Base-by-base conservation (phyloP, 768 basidiomycete species). In the Daedaleopsis nitida region DNA sequence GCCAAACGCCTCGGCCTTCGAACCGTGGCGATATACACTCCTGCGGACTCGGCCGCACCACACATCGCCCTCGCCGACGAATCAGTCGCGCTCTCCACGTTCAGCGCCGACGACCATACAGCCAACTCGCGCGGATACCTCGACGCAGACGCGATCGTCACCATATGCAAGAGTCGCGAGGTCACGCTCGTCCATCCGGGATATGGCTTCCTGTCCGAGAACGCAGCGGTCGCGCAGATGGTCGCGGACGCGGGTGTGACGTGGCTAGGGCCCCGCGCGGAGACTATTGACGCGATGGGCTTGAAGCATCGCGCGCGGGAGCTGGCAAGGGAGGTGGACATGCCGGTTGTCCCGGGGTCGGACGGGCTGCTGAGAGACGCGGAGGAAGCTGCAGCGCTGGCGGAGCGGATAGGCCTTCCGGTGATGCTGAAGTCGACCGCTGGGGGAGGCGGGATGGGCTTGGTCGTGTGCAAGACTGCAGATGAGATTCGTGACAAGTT, bases 401-500 rank as follows among this genome's bases (percentile, higher is more conserved):
- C 83, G 12, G 64, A 59, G 10, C 59, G 62, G 5, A 74, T 86
- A 23, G 85, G 85, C 0, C 87, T 77, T 63, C 88, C 88, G 0
- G 77, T 90, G 5, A 83, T 88, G 70, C 69, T 89, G 64, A 89
- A 88, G 69, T 83, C 87, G 1, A 86, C 85, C 1, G 85, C 84
- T 0, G 88, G 87, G 3, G 88, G 88, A 1, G 87, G 88, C 2
- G 88, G 88, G 0, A 84, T 87, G 81, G 87, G 87, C 4, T 80
- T 89, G 66, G 77, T 80, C 8, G 75, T 88, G 32, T 88, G 86
- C 66, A 61, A 66, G 17, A 67, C 75, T 47, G 77, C 76, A n/a
- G 53, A 58, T 0, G 80, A 81, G 34, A 66, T 86, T 21, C 54
- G 34, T 0, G 64, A 65, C 5, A 75, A 67, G 34, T 81, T 85